Percentiles rank a stretch among this genome's conserved stretches.
These are phyloP conservation scores for Cladophialophora yegresii DNA, from an alignment of 2,329 filamentous ascomycete species.

Conservation along the genomic window DNA sequence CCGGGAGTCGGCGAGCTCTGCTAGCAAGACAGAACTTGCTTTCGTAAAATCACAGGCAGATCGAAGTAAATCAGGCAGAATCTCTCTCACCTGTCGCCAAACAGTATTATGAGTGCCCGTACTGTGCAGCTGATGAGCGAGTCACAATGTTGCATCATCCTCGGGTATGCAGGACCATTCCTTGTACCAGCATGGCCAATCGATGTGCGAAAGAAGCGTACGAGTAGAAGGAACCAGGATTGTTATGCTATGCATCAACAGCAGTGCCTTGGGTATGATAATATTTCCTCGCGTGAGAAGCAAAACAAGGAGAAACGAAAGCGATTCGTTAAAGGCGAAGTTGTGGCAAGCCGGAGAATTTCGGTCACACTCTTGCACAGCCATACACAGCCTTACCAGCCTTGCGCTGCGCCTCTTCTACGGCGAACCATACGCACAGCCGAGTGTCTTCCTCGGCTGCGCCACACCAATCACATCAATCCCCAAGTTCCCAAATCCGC, in stretches of 20 bases:
- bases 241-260: neutral
- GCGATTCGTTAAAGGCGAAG: constrained; percentile 3
- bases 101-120: neutral
- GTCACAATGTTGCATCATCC: neutral
- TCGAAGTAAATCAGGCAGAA: constrained; percentile 11
- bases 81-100: neutral
- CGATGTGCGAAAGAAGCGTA: neutral
- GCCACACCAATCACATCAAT: constrained; percentile 12
- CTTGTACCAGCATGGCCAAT: neutral
- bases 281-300: neutral
- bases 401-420: constrained; percentile 7
- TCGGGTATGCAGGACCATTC: neutral
- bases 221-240: neutral
- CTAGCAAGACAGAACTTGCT: neutral
- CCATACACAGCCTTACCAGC: constrained; percentile 6
- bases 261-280: constrained; percentile 9
- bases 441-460: neutral
- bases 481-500: constrained; percentile 11
- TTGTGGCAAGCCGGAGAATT: constrained; percentile 1
- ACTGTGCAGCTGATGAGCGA: neutral
- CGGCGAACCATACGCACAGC: neutral
- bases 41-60: neutral
- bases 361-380: neutral
- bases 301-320: neutral
- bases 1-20: neutral